These are phyloP conservation scores for Diplodia mutila DNA, from an alignment of 2,329 filamentous ascomycete species.

Conservation along the genomic window DNA sequence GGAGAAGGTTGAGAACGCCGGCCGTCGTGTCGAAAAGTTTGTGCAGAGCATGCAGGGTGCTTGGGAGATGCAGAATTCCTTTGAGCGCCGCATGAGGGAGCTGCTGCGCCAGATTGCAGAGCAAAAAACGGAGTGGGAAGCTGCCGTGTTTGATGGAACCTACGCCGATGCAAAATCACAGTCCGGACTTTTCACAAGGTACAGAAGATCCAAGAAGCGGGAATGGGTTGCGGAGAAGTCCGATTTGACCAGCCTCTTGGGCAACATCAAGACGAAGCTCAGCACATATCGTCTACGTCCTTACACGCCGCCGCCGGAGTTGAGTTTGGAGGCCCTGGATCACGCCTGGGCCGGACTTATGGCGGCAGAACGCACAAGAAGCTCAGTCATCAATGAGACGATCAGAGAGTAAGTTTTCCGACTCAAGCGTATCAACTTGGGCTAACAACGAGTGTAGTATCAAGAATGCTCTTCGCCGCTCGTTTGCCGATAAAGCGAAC, in stretches of 20 bases:
- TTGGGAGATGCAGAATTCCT: conserved; percentile 99
- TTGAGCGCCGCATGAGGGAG: conserved; percentile 86
- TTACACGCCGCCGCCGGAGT: conserved; percentile 84
- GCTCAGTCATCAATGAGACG: conserved; percentile 95
- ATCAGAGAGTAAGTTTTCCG: conserved; percentile 75
- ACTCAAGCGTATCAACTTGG: background rate
- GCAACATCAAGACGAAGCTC: conserved; percentile 98
- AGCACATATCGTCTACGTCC: conserved; percentile 90
- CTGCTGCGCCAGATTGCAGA: conserved; percentile 74
- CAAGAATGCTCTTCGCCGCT: conserved; percentile 89
- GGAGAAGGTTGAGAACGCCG: conserved; percentile 97
- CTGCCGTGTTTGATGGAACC: conserved; percentile 83
- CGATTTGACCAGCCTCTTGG: conserved; percentile 86
- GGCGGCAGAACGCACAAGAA: conserved; percentile 82
- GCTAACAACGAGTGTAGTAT: conserved; percentile 61
- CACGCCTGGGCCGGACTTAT: conserved; percentile 79
- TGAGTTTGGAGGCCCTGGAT: conserved; percentile 82
- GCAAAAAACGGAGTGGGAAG: conserved; percentile 77
- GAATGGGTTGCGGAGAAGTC: conserved; percentile 98
- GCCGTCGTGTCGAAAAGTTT: conserved; percentile 95
- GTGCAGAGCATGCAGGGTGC: conserved; percentile 98
- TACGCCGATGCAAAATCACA: conserved; percentile 92
- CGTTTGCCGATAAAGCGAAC: conserved; percentile 97
- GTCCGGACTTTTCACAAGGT: conserved; percentile 77
- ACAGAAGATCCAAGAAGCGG: conserved; percentile 88